phyloP scores from a whole-genome alignment of 306 rosid genomes.

The Castanea sativa region DNA sequence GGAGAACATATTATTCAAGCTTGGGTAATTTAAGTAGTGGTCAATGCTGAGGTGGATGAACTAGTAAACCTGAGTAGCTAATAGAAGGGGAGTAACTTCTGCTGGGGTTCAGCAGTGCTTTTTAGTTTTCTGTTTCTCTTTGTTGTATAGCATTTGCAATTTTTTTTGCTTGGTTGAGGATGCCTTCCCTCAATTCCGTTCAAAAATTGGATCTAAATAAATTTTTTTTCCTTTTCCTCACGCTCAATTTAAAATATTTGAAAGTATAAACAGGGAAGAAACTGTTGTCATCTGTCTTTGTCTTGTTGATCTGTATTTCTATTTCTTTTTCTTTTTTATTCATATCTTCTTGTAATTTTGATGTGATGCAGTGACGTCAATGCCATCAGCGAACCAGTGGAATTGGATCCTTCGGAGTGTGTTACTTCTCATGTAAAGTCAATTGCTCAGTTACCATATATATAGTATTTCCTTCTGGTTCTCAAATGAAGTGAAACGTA shows the following conservation, averaged over 20 bases:
- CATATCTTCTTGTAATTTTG: constrained; percentile 22
- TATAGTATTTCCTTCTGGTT: constrained; percentile 25
- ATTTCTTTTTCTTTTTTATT: constrained; percentile 19
- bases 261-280: neutral
- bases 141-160: neutral
- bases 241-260: neutral
- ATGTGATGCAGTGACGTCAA: constrained; percentile 52
- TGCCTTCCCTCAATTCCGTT: neutral
- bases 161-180: neutral
- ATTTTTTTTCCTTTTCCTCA: neutral
- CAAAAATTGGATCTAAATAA: neutral
- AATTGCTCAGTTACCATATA: constrained; percentile 6
- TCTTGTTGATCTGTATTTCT: neutral
- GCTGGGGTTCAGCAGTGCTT: neutral
- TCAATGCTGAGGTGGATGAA: neutral
- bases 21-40: neutral
- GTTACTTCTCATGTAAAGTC: constrained; percentile 45
- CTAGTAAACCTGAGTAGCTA: neutral
- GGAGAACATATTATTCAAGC: neutral
- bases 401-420: constrained; percentile 46
- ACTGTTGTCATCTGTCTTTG: neutral
- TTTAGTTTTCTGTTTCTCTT: neutral
- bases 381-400: constrained; percentile 46
- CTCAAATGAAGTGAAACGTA: constrained; percentile 24
- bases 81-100: neutral